Conservation (phyloP, 1,284 basidiomycete genomes). For the Rhodotorula sp. region DNA sequence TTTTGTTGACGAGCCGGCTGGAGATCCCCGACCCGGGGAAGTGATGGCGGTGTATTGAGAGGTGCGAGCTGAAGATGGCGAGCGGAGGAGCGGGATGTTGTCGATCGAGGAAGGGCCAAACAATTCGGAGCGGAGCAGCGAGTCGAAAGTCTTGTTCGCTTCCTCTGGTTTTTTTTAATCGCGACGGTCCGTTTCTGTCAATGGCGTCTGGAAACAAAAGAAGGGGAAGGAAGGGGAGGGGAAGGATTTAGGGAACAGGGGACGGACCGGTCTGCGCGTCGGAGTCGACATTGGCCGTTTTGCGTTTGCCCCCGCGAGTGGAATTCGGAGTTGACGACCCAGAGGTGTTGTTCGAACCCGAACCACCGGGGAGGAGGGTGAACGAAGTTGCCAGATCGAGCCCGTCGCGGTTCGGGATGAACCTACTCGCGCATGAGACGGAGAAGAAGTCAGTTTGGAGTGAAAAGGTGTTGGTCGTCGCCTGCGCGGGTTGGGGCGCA, state of each 20-base stretch:
- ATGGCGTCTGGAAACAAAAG: too few relatives aligned
- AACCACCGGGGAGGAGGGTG: constrained; percentile 49
- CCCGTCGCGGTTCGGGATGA: constrained; percentile 57
- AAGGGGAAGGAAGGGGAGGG: too few relatives aligned
- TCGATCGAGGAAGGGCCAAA: constrained; percentile 49
- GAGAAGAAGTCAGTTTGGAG: not conserved
- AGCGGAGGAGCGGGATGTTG: constrained; percentile 27
- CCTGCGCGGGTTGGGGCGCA: not conserved
- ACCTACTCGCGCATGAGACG: constrained; percentile 46
- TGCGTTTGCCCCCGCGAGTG: constrained; percentile 47
- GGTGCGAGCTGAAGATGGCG: constrained; percentile 36
- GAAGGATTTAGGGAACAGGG: not conserved
- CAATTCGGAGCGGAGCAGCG: constrained; percentile 56
- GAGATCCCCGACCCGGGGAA: not conserved
- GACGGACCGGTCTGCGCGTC: constrained; percentile 49
- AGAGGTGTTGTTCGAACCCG: constrained; percentile 42
- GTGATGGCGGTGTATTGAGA: constrained; percentile 32
- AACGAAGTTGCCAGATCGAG: constrained; percentile 55
- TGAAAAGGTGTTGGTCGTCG: too few relatives aligned
- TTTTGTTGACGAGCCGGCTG: constrained; percentile 44
- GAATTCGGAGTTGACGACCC: constrained; percentile 38
- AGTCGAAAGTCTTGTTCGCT: constrained; percentile 56
- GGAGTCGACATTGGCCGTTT: constrained; percentile 47
- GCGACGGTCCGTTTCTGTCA: not conserved
- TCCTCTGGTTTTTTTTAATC: constrained; percentile 49